Conservation (phyloP, 371 early-diverging fungal species). For the Mortierella sp. region DNA sequence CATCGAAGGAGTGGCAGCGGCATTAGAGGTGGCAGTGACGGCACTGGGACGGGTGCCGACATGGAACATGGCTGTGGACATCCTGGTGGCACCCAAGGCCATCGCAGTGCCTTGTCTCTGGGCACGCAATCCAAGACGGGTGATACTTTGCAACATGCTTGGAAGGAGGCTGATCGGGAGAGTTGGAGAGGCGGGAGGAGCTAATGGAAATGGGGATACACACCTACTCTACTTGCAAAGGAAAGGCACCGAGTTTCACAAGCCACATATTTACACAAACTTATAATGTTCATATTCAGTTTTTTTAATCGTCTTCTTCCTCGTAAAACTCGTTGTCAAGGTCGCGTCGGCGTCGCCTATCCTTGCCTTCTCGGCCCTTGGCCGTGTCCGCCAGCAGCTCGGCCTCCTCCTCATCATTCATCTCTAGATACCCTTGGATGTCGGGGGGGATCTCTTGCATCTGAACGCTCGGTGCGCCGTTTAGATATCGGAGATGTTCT, state of each 20-base stretch:
- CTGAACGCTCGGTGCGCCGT: conserved; percentile 97
- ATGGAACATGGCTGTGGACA: conserved; percentile 33
- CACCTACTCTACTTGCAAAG: no score
- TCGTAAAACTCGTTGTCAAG: conserved; percentile 57
- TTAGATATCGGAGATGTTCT: conserved; percentile 91
- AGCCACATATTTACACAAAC: conserved; percentile 7
- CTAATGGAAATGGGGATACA: no score
- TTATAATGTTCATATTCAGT: conserved; percentile 41
- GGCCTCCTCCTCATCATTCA: conserved; percentile 65
- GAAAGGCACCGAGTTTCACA: no score
- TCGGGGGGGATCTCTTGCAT: conserved; percentile 91
- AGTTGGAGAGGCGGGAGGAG: no score
- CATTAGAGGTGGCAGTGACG: conserved; percentile 20
- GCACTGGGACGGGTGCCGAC: conserved; percentile 18
- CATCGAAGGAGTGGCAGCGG: conserved; percentile 31
- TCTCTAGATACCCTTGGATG: conserved; percentile 81
- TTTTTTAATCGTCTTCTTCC: conserved; percentile 60
- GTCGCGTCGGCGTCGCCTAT: conserved; percentile 48
- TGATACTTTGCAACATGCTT: no score
- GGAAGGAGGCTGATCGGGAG: neutral
- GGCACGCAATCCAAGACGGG: no score
- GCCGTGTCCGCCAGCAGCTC: conserved; percentile 67
- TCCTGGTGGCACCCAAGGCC: conserved; percentile 5
- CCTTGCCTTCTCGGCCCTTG: conserved; percentile 62
- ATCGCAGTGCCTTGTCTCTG: conserved; percentile 3